A percentile compares a stretch with the other conserved stretches of the same genome.
Evolutionary conservation across 768 basidiomycete species (phyloP).

Genomic region (Termitomyces sp.): DNA sequence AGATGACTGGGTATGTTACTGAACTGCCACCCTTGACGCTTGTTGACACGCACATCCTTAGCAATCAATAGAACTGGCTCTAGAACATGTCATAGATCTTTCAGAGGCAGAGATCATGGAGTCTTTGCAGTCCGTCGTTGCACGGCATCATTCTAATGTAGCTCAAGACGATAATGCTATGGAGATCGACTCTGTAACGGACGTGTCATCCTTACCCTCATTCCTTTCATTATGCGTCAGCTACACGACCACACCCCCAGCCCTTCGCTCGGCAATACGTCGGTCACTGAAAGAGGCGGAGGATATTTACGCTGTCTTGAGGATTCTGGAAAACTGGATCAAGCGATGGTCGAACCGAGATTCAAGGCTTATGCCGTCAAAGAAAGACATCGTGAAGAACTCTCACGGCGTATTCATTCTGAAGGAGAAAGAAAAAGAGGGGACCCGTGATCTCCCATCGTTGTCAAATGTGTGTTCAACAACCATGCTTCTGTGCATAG

Average conservation of each 20-base stretch:
- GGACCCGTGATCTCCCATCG: constrained; percentile 29
- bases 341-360: constrained; percentile 28
- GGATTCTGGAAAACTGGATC: constrained; percentile 46
- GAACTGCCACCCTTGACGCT: background rate
- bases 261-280: constrained; percentile 47
- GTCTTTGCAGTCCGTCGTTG: constrained; percentile 39
- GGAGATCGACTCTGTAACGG: constrained; percentile 25
- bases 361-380: constrained; percentile 30
- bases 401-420: constrained; percentile 34
- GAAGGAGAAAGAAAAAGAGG: constrained; percentile 18
- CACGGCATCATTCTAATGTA: constrained; percentile 23
- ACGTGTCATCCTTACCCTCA: constrained; percentile 23
- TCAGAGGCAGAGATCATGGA: constrained; percentile 60
- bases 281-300: constrained; percentile 41
- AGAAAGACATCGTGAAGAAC: constrained; percentile 33
- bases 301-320: constrained; percentile 40
- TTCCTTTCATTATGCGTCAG: constrained; percentile 31
- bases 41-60: constrained; percentile 11
- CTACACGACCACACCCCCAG: constrained; percentile 31
- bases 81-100: constrained; percentile 54
- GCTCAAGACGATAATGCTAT: constrained; percentile 33
- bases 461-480: constrained; percentile 31
- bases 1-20: constrained; percentile 60
- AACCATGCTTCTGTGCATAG: background rate
- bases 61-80: constrained; percentile 44